These are phyloP conservation scores for Polysphondylium violaceum DNA, from an alignment of 78 protist genomes.

Conservation along the genomic window DNA sequence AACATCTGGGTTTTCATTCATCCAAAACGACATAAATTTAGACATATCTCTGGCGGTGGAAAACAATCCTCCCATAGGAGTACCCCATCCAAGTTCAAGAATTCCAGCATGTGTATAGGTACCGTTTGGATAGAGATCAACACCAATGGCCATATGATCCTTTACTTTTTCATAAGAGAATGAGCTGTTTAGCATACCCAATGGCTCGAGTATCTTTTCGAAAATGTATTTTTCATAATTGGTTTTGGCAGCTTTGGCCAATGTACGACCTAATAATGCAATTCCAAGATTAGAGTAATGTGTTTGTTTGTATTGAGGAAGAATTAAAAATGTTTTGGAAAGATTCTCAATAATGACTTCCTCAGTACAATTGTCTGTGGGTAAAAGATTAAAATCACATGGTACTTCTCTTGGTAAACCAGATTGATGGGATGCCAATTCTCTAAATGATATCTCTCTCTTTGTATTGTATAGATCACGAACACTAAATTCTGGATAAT, in stretches of 20 bases:
- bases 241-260: conserved; percentile 3
- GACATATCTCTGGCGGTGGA: conserved; percentile 58
- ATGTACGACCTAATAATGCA: conserved; percentile 30
- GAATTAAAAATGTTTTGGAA: conserved; percentile 17
- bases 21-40: conserved; percentile 36
- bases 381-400: conserved; percentile 29
- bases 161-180: conserved; percentile 14
- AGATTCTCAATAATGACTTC: background rate
- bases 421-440: conserved; percentile 47
- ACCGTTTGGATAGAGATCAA: conserved; percentile 3
- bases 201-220: conserved; percentile 46
- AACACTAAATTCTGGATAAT: conserved; percentile 39
- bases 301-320: conserved; percentile 38
- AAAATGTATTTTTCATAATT: conserved; percentile 28
- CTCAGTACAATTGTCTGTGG: conserved; percentile 19
- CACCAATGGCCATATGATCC: conserved; percentile 27
- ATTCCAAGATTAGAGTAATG: conserved; percentile 74
- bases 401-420: conserved; percentile 72
- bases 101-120: conserved; percentile 6
- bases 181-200: conserved; percentile 44
- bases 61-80: conserved; percentile 58
- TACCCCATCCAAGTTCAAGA: conserved; percentile 42
- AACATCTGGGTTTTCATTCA: conserved; percentile 1
- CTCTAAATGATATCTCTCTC: conserved; percentile 38
- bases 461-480: conserved; percentile 9